A percentile compares a stretch with the other conserved stretches of the same genome.
These are phyloP conservation scores for Ascochyta clinopodiicola DNA, from an alignment of 2,329 filamentous ascomycete species.

Conservation along the genomic window DNA sequence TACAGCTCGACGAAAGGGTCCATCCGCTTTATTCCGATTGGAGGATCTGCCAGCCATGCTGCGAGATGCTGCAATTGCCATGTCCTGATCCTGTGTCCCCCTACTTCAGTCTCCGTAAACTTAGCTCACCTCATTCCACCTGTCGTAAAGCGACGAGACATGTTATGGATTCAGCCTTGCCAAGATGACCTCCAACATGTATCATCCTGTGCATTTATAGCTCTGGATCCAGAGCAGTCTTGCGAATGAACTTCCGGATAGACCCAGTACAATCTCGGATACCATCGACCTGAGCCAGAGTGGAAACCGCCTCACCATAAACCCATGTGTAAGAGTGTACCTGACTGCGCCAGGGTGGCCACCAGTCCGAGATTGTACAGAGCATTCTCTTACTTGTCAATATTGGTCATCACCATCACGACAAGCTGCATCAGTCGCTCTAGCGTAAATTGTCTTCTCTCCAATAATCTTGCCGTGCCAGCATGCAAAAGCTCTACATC, in stretches of 20 bases:
- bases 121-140: neutral
- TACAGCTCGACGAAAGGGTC: neutral
- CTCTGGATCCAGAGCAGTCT: neutral
- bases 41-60: neutral
- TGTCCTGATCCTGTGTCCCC: neutral
- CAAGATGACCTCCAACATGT: too few species aligned
- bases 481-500: constrained; percentile 1
- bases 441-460: constrained; percentile 3
- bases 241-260: neutral
- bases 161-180: neutral
- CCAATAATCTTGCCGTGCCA: neutral
- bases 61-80: constrained; percentile 6
- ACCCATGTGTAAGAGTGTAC: neutral
- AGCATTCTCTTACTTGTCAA: neutral
- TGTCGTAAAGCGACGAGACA: neutral
- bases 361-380: neutral
- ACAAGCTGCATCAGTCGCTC: neutral
- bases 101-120: neutral
- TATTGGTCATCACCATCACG: neutral
- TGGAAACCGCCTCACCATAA: neutral
- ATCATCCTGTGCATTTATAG: neutral
- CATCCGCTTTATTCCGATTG: neutral
- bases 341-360: neutral
- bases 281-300: neutral
- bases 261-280: neutral